Evolutionary conservation across 768 basidiomycete species (phyloP), one percentile per base, ranked within the genome.

Genomic region (Phaeotremella fagi): DNA sequence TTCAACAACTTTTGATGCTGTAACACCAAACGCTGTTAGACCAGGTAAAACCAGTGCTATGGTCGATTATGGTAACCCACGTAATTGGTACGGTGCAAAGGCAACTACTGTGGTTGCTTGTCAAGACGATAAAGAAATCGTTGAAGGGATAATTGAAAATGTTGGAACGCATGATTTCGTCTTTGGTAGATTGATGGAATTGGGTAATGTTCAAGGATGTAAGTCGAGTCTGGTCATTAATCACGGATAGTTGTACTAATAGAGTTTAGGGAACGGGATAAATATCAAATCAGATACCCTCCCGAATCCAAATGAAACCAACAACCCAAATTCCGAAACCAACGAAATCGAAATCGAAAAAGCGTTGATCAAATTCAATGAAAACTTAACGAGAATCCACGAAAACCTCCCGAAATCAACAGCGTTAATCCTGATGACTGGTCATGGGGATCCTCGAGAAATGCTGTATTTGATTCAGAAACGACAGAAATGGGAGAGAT

Each of bases 181-280:
- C 15, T 94, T 92, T 76, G 92, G 83, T 26, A 77, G 94, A 54
- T 82, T 97, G 57, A 88, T 86, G 73, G 85, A 80, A 25, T 71
- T 97, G 27, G 85, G 89, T n/a, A 84, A 88, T 60, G 76, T 79
- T 0, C 76, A 87, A 46, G 90, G 89, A 49, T 97, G 94, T 91
- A 68, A 66, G 73, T 74, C 11, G n/a, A n/a, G n/a, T n/a, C n/a
- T n/a, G n/a, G n/a, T n/a, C n/a, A n/a, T n/a, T n/a, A n/a, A n/a
- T n/a, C n/a, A n/a, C 50, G 31, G 22, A 20, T 22, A 41, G 22
- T 14, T 7, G 9, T 25, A 20, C 20, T 25, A 14, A 11, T 16
- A 31, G 20, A 14, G 12, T 7, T 12, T 9, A 41, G 38, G 38
- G 38, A 41, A 41, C 38, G 38, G 38, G 18, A 41, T 11, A 7